phyloP scores from a whole-genome alignment of 1,284 basidiomycete species.

The Lentinus polychrous region DNA sequence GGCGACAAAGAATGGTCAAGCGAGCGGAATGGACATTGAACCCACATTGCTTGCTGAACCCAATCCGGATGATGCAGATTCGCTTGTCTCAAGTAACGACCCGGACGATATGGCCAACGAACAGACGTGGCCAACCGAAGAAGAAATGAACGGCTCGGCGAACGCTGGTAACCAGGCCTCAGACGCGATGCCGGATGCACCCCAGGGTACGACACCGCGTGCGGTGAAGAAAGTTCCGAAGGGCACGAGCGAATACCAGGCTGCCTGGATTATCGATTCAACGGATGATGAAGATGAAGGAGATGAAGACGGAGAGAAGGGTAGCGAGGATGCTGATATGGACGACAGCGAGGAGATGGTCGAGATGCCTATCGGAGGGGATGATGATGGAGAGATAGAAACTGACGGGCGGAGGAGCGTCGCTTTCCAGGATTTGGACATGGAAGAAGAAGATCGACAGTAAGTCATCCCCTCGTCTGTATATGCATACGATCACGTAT shows the following conservation, averaged over 20 bases:
- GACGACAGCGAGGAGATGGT: slow-evolving; percentile 62
- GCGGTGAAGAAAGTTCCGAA: slow-evolving; percentile 76
- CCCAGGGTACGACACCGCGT: slow-evolving; percentile 63
- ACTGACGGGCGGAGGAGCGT: slow-evolving; percentile 50
- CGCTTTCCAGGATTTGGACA: slow-evolving; percentile 71
- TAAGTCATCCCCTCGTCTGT: slow-evolving; percentile 31
- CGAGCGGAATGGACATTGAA: slow-evolving; percentile 55
- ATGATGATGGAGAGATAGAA: slow-evolving; percentile 51
- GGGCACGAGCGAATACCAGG: slow-evolving; percentile 91
- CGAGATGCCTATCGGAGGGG: slow-evolving; percentile 41
- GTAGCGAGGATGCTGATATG: slow-evolving; percentile 35
- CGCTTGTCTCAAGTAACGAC: slow-evolving; percentile 82
- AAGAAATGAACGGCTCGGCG: slow-evolving; percentile 68
- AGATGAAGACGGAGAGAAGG: slow-evolving; percentile 33
- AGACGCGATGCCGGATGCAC: slow-evolving; percentile 54
- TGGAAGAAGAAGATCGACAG: slow-evolving; percentile 81
- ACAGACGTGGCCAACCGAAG: slow-evolving; percentile 98
- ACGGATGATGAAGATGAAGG: slow-evolving; percentile 60
- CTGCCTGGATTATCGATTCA: slow-evolving; percentile 88
- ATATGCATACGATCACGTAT: background rate
- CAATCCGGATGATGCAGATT: slow-evolving; percentile 72
- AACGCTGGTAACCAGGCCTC: slow-evolving; percentile 26
- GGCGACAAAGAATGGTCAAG: slow-evolving; percentile 30
- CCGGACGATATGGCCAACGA: slow-evolving; percentile 90
- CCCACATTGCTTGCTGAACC: slow-evolving; percentile 51